A percentile compares a stretch with the other conserved stretches of the same genome.
phyloP scores from a whole-genome alignment of 805 yeast genomes.

The Candida khao-thaluensis region DNA sequence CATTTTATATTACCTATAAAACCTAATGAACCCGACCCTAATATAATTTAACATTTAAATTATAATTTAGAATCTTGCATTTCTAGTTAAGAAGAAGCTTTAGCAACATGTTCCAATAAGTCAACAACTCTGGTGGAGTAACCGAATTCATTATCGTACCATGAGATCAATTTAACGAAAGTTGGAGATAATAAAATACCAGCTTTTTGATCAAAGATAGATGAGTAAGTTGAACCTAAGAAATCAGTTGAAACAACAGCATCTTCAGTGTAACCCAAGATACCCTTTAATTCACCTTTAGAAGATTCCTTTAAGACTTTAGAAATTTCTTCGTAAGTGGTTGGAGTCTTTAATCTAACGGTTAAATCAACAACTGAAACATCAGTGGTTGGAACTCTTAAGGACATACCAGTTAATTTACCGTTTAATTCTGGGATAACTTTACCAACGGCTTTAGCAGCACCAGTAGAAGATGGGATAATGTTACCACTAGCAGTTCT shows the following conservation, averaged over 20 bases:
- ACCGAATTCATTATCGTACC: constrained; percentile 97
- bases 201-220: constrained; percentile 88
- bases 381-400: constrained; percentile 92
- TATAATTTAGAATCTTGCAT: constrained; percentile 13
- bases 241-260: constrained; percentile 90
- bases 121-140: constrained; percentile 96
- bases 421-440: constrained; percentile 89
- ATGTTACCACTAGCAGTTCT: constrained; percentile 95
- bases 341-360: constrained; percentile 70
- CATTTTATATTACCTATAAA: background rate
- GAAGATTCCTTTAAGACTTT: constrained; percentile 73
- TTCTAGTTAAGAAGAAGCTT: constrained; percentile 29
- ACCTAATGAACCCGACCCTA: constrained; percentile 1
- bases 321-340: constrained; percentile 83
- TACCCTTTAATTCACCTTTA: constrained; percentile 75
- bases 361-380: constrained; percentile 94
- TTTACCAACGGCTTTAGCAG: constrained; percentile 97
- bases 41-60: background rate
- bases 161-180: constrained; percentile 86
- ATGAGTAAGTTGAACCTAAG: constrained; percentile 78
- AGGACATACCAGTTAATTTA: constrained; percentile 89
- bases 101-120: constrained; percentile 78
- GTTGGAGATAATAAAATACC: constrained; percentile 85
- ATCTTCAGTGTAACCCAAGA: constrained; percentile 88
- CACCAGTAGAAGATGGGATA: constrained; percentile 95